phyloP scores from a whole-genome alignment of 2,329 filamentous ascomycete genomes.

The Aspergillus japonicus region DNA sequence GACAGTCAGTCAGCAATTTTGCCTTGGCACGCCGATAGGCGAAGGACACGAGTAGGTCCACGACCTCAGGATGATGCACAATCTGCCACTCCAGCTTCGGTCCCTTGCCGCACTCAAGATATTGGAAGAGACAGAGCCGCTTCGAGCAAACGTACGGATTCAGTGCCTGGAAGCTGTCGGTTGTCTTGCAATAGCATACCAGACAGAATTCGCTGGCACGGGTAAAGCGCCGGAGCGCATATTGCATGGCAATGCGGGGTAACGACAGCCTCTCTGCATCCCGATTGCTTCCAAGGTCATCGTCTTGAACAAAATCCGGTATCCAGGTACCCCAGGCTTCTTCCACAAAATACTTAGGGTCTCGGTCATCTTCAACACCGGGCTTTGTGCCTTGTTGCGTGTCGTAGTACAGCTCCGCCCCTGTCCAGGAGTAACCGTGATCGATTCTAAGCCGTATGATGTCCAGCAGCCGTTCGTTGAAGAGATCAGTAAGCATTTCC shows the following conservation, averaged over 20 bases:
- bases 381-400: conserved; percentile 42
- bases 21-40: conserved; percentile 62
- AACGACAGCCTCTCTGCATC: conserved; percentile 47
- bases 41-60: conserved; percentile 81
- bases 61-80: conserved; percentile 71
- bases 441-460: conserved; percentile 61
- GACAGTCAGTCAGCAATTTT: conserved; percentile 52
- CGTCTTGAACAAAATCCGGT: conserved; percentile 49
- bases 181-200: conserved; percentile 71
- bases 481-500: conserved; percentile 64
- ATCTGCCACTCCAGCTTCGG: conserved; percentile 85
- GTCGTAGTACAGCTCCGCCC: conserved; percentile 61
- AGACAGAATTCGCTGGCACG: conserved; percentile 85
- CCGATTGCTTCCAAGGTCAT: conserved; percentile 47
- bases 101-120: conserved; percentile 81
- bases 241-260: conserved; percentile 67
- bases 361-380: conserved; percentile 9
- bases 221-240: conserved; percentile 71
- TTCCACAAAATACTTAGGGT: conserved; percentile 18
- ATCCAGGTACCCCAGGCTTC: conserved; percentile 26
- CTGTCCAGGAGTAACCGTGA: conserved; percentile 62
- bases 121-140: conserved; percentile 79
- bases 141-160: conserved; percentile 70
- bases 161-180: conserved; percentile 57
- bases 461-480: conserved; percentile 63